Base-by-base conservation (phyloP, 306 rosid species). In the Quercus robur region DNA sequence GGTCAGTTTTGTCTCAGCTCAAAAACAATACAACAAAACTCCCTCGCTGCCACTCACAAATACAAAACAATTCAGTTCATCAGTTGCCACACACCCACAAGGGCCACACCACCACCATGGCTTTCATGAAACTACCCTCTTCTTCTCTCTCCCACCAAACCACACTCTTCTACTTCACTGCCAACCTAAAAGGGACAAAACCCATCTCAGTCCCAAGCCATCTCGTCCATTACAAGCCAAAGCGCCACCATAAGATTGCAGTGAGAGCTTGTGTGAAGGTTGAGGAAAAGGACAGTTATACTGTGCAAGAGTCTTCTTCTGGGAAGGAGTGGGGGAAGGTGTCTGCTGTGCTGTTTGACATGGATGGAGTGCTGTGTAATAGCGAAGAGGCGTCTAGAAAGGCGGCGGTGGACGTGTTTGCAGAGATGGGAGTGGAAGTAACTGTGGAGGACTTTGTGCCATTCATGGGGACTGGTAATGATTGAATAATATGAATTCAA, bases 321-420 rank as follows among this genome's bases (percentile, higher is more conserved):
- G 80, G 66, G 59, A 83, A 46, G 38, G 89, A 83, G 19, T 95
- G 99, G 97, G 97, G 91, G 35, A 91, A 90, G 77, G 97, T 95
- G 33, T 91, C 99, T 3, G 97, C 97, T 2, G 97, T 95, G 79
- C 59, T 93, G 80, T 95, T 95, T 81, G 99, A 95, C 81, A 95
- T 95, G 99, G 99, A 95, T 28, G 99, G 99, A 68, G 99, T 95
- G 38, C 89, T 95, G 63, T 95, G 98, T 82, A 86, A 95, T 81
- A 93, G 98, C 31, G 99, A 95, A 84, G 97, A 85, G 70, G 90
- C 86, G 68, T 95, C 98, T 31, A 83, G 99, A 83, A 88, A 84
- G 86, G 94, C 97, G 2, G 99, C 71, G 9, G 97, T 93, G 3
- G 98, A 95, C 69, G 86, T 93, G 74, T 95, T 95, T 61, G 84